Evolutionary conservation across 202 grass and related monocot genomes (phyloP).

Genomic region (Dendrocalamus latiflorus): DNA sequence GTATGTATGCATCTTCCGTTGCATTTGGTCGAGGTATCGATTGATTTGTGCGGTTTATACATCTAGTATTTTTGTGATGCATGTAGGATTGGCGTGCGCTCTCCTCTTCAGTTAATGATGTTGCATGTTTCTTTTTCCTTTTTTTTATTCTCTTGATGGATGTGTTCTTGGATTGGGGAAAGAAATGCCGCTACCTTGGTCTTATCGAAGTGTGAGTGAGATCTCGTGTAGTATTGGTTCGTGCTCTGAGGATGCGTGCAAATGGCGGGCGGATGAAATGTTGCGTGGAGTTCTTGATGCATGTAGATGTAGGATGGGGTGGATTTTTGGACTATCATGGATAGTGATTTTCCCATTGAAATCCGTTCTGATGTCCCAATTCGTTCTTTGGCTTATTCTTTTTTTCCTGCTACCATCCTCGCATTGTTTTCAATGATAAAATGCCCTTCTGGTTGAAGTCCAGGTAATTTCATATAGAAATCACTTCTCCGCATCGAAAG

Average conservation of each 20-base stretch:
- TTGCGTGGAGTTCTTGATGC: too few species aligned
- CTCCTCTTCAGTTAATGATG: not conserved
- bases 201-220: not conserved
- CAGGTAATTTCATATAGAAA: not conserved
- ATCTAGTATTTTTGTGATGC: too few species aligned
- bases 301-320: not conserved
- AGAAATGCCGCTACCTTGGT: not conserved
- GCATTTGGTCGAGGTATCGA: not conserved
- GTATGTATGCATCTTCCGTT: not conserved
- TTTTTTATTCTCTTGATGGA: not conserved
- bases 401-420: not conserved
- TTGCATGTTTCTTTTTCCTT: not conserved
- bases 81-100: not conserved
- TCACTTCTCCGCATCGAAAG: not conserved
- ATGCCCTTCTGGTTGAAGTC: not conserved
- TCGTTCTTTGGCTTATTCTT: not conserved
- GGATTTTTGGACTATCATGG: not conserved
- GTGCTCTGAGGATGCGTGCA: not conserved
- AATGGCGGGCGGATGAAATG: not conserved
- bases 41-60: too few species aligned
- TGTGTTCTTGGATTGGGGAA: constrained; percentile 13
- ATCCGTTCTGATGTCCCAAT: not conserved
- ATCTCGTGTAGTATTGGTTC: not conserved
- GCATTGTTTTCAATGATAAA: not conserved
- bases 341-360: not conserved